Base-by-base conservation (phyloP, 495 filamentous ascomycete species). In the Emericellopsis terricola region DNA sequence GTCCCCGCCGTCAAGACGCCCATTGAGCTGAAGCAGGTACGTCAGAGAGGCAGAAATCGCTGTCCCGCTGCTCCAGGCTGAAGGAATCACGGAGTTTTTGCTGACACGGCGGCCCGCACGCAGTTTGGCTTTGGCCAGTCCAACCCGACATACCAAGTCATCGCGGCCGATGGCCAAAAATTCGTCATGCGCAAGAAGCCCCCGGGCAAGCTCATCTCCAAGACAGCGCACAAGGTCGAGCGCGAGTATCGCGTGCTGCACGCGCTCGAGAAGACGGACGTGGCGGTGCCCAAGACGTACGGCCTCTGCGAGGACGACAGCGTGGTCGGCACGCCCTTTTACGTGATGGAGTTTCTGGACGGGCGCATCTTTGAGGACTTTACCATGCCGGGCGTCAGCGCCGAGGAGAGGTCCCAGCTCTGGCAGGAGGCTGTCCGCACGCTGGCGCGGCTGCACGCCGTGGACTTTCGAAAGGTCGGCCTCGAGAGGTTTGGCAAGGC, bases 91-190 rank as follows among this genome's bases (percentile, higher is more conserved):
- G n/a, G n/a, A n/a, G n/a, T n/a, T n/a, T n/a, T n/a, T 11, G 21
- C 9, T 18, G 27, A 20, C 13, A 15, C 13, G 24, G 8, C 3
- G 29, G 4, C 14, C 10, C 31, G 23, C 28, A 6, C 23, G 8
- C 52, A 94, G 78, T 97, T 94, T 49, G 81, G 84, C 43, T 97
- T 87, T 49, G 89, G 89, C 34, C 89, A 96, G 57, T 93, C 82
- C 29, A 97, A 96, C 51, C 89, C 89, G 19, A 96, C 89, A 6
- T 96, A 94, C 60, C 80, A 82, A 37, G 64, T 94, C 40, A 91
- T 71, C 8, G 69, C 71, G 38, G 56, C 68, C 37, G 61, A 73
- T 51, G 72, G 73, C 37, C 48, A 53, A 39, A 71, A 71, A 42
- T 92, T 74, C 52, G 87, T 94, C 7, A 61, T 94, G 51, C 80